These are phyloP conservation scores for Lachnum nothofagi DNA, from an alignment of 2,329 filamentous ascomycete species.

Conservation along the genomic window DNA sequence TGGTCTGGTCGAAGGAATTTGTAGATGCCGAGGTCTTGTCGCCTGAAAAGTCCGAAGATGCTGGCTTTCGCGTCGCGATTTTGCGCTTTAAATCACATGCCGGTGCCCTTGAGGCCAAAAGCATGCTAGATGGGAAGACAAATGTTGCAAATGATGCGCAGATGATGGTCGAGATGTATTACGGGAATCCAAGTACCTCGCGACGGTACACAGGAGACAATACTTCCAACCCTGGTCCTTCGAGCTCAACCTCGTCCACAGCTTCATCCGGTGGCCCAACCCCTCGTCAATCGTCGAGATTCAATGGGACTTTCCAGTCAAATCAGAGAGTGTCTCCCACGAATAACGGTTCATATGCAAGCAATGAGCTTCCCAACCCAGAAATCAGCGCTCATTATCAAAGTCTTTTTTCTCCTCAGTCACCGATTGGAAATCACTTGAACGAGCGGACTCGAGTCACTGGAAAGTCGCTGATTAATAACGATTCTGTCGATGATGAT, in stretches of 20 bases:
- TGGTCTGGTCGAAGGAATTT: constrained; percentile 54
- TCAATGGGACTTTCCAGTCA: constrained; percentile 55
- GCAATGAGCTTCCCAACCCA: constrained; percentile 55
- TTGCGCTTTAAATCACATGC: constrained; percentile 48
- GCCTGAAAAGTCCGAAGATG: constrained; percentile 45
- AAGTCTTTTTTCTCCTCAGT: constrained; percentile 66
- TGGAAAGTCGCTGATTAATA: constrained; percentile 68
- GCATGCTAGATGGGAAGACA: constrained; percentile 52
- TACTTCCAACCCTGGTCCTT: constrained; percentile 39
- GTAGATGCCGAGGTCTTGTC: constrained; percentile 47
- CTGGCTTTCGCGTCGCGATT: constrained; percentile 47
- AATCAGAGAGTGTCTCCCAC: constrained; percentile 45
- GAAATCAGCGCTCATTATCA: constrained; percentile 52
- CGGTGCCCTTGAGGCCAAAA: constrained; percentile 53
- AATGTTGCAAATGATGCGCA: constrained; percentile 47
- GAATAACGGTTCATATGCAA: constrained; percentile 48
- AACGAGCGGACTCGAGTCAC: constrained; percentile 55
- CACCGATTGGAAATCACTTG: constrained; percentile 66
- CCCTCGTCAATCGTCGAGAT: constrained; percentile 40
- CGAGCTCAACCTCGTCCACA: constrained; percentile 39
- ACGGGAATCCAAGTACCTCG: constrained; percentile 31
- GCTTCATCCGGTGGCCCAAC: constrained; percentile 32
- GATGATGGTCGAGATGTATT: constrained; percentile 55
- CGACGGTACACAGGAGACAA: constrained; percentile 51
- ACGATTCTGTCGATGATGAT: constrained; percentile 63